Percentiles rank a stretch among this genome's conserved stretches.
Conservation (phyloP, 208 protist genomes). For the Trypanosoma brucei region DNA sequence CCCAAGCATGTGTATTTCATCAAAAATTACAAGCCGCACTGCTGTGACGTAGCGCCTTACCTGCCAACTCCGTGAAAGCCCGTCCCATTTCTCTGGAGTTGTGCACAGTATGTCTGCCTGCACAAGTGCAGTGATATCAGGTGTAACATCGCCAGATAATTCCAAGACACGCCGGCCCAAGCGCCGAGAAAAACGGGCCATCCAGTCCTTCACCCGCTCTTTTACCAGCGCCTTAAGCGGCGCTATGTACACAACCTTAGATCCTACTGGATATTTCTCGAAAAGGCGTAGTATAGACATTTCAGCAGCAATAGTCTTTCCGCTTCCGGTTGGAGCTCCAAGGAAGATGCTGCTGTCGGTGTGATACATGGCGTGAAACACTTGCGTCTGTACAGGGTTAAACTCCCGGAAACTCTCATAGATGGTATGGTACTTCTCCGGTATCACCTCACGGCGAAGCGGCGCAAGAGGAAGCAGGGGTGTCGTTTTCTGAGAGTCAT, state of each 20-base stretch:
- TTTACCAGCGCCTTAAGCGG: slow-evolving; percentile 99
- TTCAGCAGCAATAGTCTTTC: slow-evolving; percentile 99
- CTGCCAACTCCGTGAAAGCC: slow-evolving; percentile 98
- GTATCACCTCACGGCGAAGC: slow-evolving; percentile 89
- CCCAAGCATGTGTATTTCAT: slow-evolving; percentile 99
- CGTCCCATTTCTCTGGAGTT: slow-evolving; percentile 99
- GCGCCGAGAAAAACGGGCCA: slow-evolving; percentile 69
- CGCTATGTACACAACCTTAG: slow-evolving; percentile 99
- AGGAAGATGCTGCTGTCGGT: slow-evolving; percentile 98
- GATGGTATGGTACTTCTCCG: slow-evolving; percentile 77
- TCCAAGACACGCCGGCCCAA: slow-evolving; percentile 96
- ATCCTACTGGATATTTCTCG: slow-evolving; percentile 69
- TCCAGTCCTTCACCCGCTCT: slow-evolving; percentile 98
- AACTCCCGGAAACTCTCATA: slow-evolving; percentile 95
- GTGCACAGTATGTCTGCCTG: slow-evolving; percentile 97
- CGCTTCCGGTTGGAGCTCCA: slow-evolving; percentile 96
- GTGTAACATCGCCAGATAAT: slow-evolving; percentile 97
- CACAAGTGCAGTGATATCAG: slow-evolving; percentile 90
- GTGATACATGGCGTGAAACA: slow-evolving; percentile 98
- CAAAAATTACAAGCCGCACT: slow-evolving; percentile 97
- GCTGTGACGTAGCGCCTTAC: slow-evolving; percentile 91
- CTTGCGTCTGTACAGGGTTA: slow-evolving; percentile 99
- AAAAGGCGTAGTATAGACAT: slow-evolving; percentile 97
- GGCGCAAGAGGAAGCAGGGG: slow-evolving; percentile 94
- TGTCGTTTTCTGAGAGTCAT: slow-evolving; percentile 93